Base-by-base conservation (phyloP, 2,329 filamentous ascomycete genomes). In the Ascomycota sp. region DNA sequence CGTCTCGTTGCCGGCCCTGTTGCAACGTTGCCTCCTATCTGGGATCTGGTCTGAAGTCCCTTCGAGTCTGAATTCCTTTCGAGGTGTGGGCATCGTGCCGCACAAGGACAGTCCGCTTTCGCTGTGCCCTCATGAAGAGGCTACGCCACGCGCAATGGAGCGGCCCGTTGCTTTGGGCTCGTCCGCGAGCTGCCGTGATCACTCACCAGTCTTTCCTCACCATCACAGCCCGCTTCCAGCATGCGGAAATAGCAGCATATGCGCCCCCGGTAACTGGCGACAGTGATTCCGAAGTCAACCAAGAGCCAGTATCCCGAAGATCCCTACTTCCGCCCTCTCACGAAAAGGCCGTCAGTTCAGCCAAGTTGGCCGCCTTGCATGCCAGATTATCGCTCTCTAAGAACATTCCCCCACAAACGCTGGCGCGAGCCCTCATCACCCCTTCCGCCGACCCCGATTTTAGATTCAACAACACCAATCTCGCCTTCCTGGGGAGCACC, bases 361-460 rank as follows among this genome's bases (percentile, higher is more conserved):
- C 83, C 37, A 95, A 94, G 60, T 76, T 98, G 42, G 74, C 83
- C 38, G 85, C 89, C 39, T 70, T 98, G 27, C 85, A 94, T 53
- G 81, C 85, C 43, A 79, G 89, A 52, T 69, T 98, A 36, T 71
- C 72, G 25, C 71, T 98, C 33, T 75, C 85, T 17, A 65, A 69
- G 37, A 79, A 77, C 54, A 66, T 95, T 37, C 86, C 89, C 23
- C 56, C 92, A 35, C 67, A 89, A 57, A 86, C 80, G 5, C 69
- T 98, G 39, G 85, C 81, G 36, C 72, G 86, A 36, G 72, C 82
- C 31, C 71, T 98, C 36, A 69, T 95, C 44, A 79, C 93, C 51
- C 60, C 74, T 21, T 85, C 85, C 13, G 86, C 86, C 35, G 86
- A 95, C 50, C 50, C 66, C 9, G 70, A 82, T 51, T 59, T 71